Conservation (phyloP, 345 rosid genomes). For the Euphorbia peplus region DNA sequence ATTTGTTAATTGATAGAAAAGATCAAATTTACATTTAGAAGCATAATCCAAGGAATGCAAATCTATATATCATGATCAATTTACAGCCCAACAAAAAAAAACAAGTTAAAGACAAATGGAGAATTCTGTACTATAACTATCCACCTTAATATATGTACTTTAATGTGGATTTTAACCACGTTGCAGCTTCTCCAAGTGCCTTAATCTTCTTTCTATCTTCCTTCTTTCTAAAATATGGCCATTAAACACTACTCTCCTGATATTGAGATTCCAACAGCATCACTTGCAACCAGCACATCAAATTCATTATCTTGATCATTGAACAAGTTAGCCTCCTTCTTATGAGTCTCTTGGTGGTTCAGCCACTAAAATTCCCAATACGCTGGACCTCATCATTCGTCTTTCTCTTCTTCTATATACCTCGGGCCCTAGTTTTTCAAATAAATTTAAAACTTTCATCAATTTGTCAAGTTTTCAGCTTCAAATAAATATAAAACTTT, state of each 20-base stretch:
- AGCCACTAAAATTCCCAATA: too few species aligned
- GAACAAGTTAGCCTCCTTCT: constrained; percentile 87
- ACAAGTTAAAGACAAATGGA: not conserved
- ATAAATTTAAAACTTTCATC: too few species aligned
- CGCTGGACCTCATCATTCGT: too few species aligned
- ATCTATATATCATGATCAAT: not conserved
- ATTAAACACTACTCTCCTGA: constrained; percentile 81
- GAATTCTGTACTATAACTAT: constrained; percentile 1
- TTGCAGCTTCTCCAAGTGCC: constrained; percentile 90
- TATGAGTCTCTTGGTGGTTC: constrained; percentile 92
- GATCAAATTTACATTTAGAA: too few species aligned
- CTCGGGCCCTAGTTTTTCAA: too few species aligned
- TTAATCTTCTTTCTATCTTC: constrained; percentile 78
- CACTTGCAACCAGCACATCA: constrained; percentile 95
- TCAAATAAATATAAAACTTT: too few species aligned
- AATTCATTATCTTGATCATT: constrained; percentile 82
- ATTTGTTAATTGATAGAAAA: too few species aligned
- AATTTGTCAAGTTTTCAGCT: too few species aligned
- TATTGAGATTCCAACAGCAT: constrained; percentile 97
- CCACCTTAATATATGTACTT: constrained; percentile 92
- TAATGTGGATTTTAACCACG: constrained; percentile 91
- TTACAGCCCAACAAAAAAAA: not conserved
- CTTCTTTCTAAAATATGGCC: constrained; percentile 68
- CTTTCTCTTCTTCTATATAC: too few species aligned
- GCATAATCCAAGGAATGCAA: not conserved